Conservation (phyloP, 441 rosid genomes). For the Erodium texanum region DNA sequence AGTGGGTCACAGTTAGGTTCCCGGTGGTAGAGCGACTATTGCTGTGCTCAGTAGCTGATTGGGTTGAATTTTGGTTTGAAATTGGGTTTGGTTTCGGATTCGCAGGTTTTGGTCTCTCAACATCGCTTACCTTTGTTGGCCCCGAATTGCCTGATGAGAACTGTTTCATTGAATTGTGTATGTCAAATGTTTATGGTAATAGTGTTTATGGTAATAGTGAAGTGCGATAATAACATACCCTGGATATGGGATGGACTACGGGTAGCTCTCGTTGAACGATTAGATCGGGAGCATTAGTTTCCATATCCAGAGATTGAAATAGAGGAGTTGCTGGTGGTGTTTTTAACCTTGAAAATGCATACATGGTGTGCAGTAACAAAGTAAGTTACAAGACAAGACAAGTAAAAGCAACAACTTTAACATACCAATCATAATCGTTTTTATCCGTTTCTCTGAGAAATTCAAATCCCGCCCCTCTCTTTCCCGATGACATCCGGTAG, state of each 20-base stretch:
- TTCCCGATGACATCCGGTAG: constrained; percentile 27
- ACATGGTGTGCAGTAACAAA: too few relatives aligned
- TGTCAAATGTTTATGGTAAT: too few relatives aligned
- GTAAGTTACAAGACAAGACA: too few relatives aligned
- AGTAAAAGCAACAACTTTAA: too few relatives aligned
- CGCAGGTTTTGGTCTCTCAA: constrained; percentile 18
- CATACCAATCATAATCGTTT: constrained; percentile 47
- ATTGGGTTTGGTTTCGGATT: constrained; percentile 15
- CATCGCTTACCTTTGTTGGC: constrained; percentile 12
- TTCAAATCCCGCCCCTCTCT: constrained; percentile 29
- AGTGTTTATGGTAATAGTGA: too few relatives aligned
- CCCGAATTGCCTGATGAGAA: constrained; percentile 34
- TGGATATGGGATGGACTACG: constrained; percentile 36
- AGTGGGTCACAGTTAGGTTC: too few relatives aligned
- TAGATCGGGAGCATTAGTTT: constrained; percentile 27
- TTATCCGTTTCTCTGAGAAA: constrained; percentile 30
- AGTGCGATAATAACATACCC: constrained; percentile 23
- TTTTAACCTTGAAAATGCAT: constrained; percentile 32
- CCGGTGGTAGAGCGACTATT: too few relatives aligned
- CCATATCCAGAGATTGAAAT: constrained; percentile 60
- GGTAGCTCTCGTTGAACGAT: constrained; percentile 39
- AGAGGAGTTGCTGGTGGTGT: constrained; percentile 68
- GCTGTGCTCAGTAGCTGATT: too few relatives aligned
- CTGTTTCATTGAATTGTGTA: constrained; percentile 19
- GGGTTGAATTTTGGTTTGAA: too few relatives aligned